phyloP scores from a whole-genome alignment of 2,329 filamentous ascomycete species.

The Verticillium alfalfae region DNA sequence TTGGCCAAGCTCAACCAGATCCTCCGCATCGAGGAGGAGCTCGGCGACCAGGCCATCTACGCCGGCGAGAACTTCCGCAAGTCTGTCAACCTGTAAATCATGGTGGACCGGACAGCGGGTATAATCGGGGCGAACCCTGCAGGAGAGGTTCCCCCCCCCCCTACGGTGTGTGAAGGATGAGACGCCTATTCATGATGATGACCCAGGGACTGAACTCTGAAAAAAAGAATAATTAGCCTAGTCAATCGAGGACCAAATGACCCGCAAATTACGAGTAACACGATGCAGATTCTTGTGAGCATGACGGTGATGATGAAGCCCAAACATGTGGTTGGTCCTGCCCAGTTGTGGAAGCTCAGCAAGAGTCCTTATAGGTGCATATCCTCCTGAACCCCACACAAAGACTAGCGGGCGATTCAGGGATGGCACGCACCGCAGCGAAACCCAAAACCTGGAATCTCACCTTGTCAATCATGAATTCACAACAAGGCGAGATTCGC shows the following conservation, averaged over 20 bases:
- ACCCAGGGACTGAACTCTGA: neutral
- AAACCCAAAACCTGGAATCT: neutral
- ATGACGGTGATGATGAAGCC: neutral
- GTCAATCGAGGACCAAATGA: neutral
- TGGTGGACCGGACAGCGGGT: neutral
- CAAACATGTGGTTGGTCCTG: neutral
- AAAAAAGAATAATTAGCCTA: neutral
- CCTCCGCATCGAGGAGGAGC: conserved; percentile 98
- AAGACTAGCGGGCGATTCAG: neutral
- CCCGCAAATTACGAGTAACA: neutral
- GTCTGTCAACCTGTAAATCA: conserved; percentile 73
- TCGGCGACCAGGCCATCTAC: conserved; percentile 85
- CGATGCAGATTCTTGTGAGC: neutral
- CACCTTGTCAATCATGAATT: neutral
- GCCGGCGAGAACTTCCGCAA: conserved; percentile 90
- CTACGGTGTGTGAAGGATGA: neutral
- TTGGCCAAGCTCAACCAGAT: conserved; percentile 99
- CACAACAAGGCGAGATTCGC: neutral
- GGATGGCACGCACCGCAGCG: neutral
- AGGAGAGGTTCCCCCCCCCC: neutral
- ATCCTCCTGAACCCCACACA: neutral
- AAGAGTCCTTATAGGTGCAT: neutral
- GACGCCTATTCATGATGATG: conserved; percentile 1
- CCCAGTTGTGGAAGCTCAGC: neutral
- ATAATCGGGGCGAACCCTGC: neutral